phyloP scores from a whole-genome alignment of 164 flowering plant species.

The Sedum album region DNA sequence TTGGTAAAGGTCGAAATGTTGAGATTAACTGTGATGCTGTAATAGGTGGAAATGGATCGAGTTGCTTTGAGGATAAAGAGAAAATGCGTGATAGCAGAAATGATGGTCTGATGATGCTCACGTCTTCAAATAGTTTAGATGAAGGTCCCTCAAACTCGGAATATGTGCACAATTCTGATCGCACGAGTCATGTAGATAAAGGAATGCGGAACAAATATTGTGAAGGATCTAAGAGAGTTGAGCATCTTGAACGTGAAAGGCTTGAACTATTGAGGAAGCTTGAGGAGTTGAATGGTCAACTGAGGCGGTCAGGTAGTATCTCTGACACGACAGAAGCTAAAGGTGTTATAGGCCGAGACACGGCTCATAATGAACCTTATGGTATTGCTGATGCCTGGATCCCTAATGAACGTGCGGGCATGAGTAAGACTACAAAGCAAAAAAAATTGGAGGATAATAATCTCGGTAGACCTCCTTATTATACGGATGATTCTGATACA shows the following conservation, averaged over 20 bases:
- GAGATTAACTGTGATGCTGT: constrained; percentile 15
- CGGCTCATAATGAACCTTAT: constrained; percentile 31
- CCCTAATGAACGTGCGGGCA: constrained; percentile 20
- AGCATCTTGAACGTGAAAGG: constrained; percentile 44
- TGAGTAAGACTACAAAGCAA: neutral
- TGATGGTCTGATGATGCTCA: constrained; percentile 10
- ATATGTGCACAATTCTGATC: constrained; percentile 16
- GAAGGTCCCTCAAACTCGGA: constrained; percentile 42
- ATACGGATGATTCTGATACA: constrained; percentile 1
- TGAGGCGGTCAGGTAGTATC: constrained; percentile 42
- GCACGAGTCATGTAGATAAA: constrained; percentile 11
- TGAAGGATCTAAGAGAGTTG: constrained; percentile 18
- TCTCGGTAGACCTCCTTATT: constrained; percentile 4
- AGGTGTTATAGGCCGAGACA: constrained; percentile 28
- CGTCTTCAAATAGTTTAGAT: constrained; percentile 17
- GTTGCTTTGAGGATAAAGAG: neutral
- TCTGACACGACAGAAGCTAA: constrained; percentile 36
- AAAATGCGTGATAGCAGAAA: neutral
- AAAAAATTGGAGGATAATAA: neutral
- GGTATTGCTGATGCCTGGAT: constrained; percentile 18
- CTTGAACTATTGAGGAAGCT: constrained; percentile 63
- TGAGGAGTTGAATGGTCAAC: constrained; percentile 64
- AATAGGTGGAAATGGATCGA: constrained; percentile 5
- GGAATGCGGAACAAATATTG: constrained; percentile 11
- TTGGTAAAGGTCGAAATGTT: constrained; percentile 11